Evolutionary conservation across 176 grass and related monocot genomes (phyloP), one percentile per base, ranked within the genome.

Genomic region (Ensete ventricosum): DNA sequence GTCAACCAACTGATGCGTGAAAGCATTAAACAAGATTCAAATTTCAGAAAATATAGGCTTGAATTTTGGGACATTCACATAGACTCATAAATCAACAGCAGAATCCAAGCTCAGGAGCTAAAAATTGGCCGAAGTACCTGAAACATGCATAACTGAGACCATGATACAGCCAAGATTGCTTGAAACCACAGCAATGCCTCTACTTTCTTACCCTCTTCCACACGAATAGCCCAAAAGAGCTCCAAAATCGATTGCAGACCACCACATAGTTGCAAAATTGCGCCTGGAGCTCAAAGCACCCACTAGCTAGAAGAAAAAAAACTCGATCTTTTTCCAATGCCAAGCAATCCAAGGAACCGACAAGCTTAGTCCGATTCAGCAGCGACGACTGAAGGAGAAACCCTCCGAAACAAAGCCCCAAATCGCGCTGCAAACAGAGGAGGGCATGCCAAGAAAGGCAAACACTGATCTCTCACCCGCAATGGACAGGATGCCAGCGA

Each of bases 41-140:
- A 3, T 52, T 71, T 71, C 68, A 65, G 63, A 65, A 71, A 51
- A 14, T 51, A 70, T 50, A 50, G 68, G 16, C 43, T 71, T 52
- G 17, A 52, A 52, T 51, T 34, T n/a, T 21, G 34, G 9, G 17
- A 9, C 26, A 71, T 27, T n/a, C 17, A 43, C 5, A 51, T 20
- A 51, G 49, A 3, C 25, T 71, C 49, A 21, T 20, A 71, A 49
- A 71, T 1, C 14, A 52, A 52, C 34, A 71, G 48, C 2, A 52
- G 13, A 66, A 12, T 25, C 7, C 2, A 71, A 71, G 49, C 43
- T 12, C 43, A 50, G 51, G 19, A 70, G 49, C 68, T 51, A 71
- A 71, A 50, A 50, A 1, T 71, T 71, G 13, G 34, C 17, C 49
- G 1, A 71, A 52, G 14, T 51, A 50, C 67, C 25, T 29, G 67